Conservation (phyloP, 169 alveolate genomes). For the Plasmodium vivax region DNA sequence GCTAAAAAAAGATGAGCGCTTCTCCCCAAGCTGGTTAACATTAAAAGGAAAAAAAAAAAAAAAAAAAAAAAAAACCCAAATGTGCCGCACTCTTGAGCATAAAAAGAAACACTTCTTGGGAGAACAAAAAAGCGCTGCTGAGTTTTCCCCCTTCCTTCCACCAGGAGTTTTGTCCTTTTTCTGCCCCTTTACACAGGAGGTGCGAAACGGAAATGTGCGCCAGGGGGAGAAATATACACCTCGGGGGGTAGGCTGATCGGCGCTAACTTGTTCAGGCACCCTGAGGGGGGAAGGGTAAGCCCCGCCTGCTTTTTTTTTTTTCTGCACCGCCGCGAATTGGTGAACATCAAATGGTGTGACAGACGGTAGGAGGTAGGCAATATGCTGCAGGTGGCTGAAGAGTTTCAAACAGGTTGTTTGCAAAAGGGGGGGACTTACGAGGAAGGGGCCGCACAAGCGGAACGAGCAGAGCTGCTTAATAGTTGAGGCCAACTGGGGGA, state of each 20-base stretch:
- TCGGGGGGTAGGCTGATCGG: not conserved
- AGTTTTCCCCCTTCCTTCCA: not conserved
- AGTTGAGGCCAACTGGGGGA: too few species aligned
- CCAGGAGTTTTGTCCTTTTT: not conserved
- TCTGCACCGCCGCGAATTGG: not conserved
- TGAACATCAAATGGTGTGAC: not conserved
- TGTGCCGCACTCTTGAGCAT: not conserved
- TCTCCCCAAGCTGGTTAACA: not conserved
- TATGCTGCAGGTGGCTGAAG: not conserved
- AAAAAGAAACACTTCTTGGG: not conserved
- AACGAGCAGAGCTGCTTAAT: too few species aligned
- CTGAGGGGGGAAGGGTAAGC: not conserved
- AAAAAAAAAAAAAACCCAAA: not conserved
- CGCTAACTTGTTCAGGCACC: not conserved
- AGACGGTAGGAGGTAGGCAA: not conserved
- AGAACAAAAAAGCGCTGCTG: not conserved
- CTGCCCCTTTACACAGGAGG: not conserved
- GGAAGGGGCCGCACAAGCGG: not conserved
- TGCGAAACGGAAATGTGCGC: not conserved
- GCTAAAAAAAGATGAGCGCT: not conserved
- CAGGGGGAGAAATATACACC: not conserved
- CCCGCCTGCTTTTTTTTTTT: not conserved
- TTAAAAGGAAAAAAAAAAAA: not conserved
- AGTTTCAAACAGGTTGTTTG: not conserved
- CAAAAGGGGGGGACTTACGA: not conserved